Evolutionary conservation across 1,284 basidiomycete species (phyloP).

Genomic region (Polyporus tsugae): DNA sequence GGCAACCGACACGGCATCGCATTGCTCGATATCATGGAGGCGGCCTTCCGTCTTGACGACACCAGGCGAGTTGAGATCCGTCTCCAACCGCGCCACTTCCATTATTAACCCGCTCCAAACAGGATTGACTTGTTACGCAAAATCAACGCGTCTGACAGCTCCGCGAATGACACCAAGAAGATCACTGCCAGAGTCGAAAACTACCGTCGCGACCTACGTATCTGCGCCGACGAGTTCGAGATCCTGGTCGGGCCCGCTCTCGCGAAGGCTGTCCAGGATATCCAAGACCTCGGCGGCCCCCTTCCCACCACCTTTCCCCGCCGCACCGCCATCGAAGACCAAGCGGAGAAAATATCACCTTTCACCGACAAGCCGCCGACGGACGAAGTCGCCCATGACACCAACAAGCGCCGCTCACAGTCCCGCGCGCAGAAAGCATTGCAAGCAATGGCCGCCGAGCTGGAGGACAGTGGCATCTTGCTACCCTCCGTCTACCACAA

Average conservation of each 20-base stretch:
- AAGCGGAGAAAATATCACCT: neutral
- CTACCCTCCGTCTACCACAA: neutral
- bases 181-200: neutral
- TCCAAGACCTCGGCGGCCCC: no score
- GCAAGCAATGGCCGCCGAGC: neutral
- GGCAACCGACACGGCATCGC: neutral
- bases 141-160: neutral
- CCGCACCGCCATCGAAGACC: no score
- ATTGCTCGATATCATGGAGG: neutral
- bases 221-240: no score
- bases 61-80: neutral
- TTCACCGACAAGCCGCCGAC: neutral
- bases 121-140: neutral
- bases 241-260: no score
- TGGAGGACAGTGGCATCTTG: neutral
- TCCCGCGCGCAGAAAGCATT: neutral
- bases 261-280: no score
- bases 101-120: no score
- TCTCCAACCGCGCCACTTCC: no score
- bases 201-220: no score
- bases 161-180: neutral
- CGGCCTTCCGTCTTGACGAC: neutral
- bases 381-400: neutral
- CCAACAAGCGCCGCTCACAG: neutral
- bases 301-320: no score